Percentiles rank a stretch among this genome's conserved stretches.
Evolutionary conservation across 169 alveolate genomes (phyloP).

Genomic region (Eimeria nieschulzi): DNA sequence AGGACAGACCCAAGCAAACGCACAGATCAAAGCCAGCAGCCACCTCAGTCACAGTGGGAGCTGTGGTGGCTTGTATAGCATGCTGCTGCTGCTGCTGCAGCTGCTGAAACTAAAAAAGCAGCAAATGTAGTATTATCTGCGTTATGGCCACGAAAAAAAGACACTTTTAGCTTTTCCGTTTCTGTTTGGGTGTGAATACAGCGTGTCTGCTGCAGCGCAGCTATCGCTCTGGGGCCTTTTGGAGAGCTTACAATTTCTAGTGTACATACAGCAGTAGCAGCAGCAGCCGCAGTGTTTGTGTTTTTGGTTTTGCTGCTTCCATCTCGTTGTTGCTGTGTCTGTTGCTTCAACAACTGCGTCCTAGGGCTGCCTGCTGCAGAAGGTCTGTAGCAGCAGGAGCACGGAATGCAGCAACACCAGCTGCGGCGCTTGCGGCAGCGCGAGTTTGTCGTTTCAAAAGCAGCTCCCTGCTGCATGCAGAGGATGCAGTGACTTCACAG

Average conservation of each 20-base stretch:
- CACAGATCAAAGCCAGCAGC: too few relatives aligned
- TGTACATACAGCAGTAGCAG: background rate
- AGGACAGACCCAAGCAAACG: too few relatives aligned
- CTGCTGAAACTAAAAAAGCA: background rate
- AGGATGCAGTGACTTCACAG: too few relatives aligned
- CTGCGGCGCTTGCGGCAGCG: slow-evolving; percentile 21
- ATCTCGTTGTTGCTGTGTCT: background rate
- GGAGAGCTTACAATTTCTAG: too few relatives aligned
- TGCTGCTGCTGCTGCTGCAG: slow-evolving; percentile 31
- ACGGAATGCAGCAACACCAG: background rate
- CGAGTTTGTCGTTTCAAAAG: background rate
- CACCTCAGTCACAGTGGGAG: too few relatives aligned
- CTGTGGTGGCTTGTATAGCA: too few relatives aligned
- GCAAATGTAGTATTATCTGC: background rate
- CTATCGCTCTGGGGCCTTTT: too few relatives aligned
- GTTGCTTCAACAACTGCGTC: background rate
- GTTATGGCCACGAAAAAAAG: background rate
- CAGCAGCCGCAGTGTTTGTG: slow-evolving; percentile 4
- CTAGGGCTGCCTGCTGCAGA: slow-evolving; percentile 1
- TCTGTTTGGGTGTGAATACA: too few relatives aligned
- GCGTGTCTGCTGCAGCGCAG: too few relatives aligned
- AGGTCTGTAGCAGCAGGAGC: background rate
- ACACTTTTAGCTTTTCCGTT: background rate
- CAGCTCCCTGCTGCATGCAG: background rate
- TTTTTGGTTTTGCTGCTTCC: background rate